Evolutionary conservation across 2,329 filamentous ascomycete genomes (phyloP).

Genomic region (Fragosphaeria purpurea): DNA sequence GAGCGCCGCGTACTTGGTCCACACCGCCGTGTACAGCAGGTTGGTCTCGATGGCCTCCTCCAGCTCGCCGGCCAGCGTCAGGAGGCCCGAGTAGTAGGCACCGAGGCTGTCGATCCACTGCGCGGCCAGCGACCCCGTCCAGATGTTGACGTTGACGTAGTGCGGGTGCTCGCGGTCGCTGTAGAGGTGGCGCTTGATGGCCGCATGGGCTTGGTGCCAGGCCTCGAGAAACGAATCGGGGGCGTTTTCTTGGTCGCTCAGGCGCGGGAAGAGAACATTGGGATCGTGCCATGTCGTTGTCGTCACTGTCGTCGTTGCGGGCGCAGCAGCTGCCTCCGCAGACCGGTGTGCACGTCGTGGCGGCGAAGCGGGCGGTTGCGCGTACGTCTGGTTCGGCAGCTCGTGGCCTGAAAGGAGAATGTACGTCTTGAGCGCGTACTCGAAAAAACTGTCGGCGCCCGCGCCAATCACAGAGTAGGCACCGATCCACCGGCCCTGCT

Average conservation of each 20-base stretch:
- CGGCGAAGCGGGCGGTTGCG: neutral
- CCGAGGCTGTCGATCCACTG: constrained; percentile 96
- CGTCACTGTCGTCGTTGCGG: neutral
- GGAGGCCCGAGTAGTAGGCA: constrained; percentile 85
- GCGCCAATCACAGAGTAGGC: constrained; percentile 90
- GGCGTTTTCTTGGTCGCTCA: constrained; percentile 57
- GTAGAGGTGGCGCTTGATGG: constrained; percentile 87
- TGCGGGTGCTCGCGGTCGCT: constrained; percentile 77
- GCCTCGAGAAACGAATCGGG: constrained; percentile 69
- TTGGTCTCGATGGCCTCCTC: constrained; percentile 88
- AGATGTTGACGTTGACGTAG: constrained; percentile 81
- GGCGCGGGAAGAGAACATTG: constrained; percentile 49
- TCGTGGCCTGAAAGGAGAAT: constrained; percentile 74
- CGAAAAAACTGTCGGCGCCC: constrained; percentile 96
- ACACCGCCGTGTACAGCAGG: constrained; percentile 81
- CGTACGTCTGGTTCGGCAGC: constrained; percentile 38
- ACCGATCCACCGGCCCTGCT: constrained; percentile 80
- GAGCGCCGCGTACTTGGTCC: constrained; percentile 88
- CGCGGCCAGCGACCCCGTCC: constrained; percentile 77
- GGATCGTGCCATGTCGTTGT: constrained; percentile 45
- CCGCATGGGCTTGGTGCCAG: constrained; percentile 77
- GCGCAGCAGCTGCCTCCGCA: constrained; percentile 18
- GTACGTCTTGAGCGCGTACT: constrained; percentile 92
- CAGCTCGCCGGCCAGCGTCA: constrained; percentile 77
- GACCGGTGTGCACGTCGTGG: too few relatives aligned